These are phyloP conservation scores for Aspergillus novoparasiticus DNA, from an alignment of 2,329 filamentous ascomycete species.

Conservation along the genomic window DNA sequence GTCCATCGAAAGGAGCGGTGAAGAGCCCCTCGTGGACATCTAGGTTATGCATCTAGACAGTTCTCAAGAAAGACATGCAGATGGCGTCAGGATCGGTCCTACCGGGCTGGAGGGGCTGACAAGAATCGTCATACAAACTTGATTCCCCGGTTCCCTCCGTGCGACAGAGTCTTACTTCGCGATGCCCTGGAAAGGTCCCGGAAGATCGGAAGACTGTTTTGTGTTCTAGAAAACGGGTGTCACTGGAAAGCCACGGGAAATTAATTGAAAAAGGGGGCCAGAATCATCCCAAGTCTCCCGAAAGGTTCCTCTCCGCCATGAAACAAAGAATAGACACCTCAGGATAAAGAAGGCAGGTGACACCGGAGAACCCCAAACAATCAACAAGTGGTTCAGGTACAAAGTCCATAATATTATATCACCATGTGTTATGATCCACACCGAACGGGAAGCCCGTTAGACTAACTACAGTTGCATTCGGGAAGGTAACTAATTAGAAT, in stretches of 20 bases:
- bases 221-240: neutral
- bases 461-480: neutral
- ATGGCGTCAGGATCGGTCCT: neutral
- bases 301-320: neutral
- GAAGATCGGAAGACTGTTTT: neutral
- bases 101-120: neutral
- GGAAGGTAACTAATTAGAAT: neutral
- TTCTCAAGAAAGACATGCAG: neutral
- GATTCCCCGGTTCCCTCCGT: neutral
- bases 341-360: no score
- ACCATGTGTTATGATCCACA: neutral
- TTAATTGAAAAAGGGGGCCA: neutral
- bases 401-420: neutral
- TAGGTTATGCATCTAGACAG: neutral
- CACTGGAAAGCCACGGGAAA: neutral
- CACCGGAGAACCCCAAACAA: no score
- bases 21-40: neutral
- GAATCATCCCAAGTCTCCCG: no score
- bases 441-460: neutral
- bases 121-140: neutral
- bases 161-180: neutral
- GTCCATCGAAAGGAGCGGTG: neutral
- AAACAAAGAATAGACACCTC: neutral
- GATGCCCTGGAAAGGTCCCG: neutral
- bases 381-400: no score